Evolutionary conservation across 163 green algal species (phyloP), one percentile per base, ranked within the genome.

Genomic region (Prototheca stagnorum): DNA sequence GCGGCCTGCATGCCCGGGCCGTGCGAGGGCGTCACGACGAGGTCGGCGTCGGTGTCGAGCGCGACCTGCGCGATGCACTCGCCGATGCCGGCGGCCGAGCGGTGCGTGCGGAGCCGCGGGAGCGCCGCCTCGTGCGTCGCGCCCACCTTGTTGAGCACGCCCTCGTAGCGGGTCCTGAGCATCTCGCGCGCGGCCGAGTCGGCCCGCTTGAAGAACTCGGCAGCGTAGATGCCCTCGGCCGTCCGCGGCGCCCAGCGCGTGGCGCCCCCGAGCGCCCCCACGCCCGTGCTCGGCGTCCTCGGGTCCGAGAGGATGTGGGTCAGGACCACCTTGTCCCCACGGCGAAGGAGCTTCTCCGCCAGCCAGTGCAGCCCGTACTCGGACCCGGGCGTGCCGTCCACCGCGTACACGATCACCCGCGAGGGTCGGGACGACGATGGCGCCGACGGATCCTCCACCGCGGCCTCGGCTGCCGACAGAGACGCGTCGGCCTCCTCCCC

Each of bases 351-450:
- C 20, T 63, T 39, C 27, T n/a, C n/a, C 2, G 28, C 44, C 4
- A 53, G 35, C 60, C 60, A 69, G 17, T 27, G 27, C 29, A 63
- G 43, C 5, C 33, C 50, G 16, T 61, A n/a, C 40, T 70, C 54
- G 35, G 35, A 36, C 14, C 47, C 43, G 3, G 33, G 25, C 21
- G 49, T 70, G 42, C 61, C 61, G 35, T 70, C 61, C 23, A 63
- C 61, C 36, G 61, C 49, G 52, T 55, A 70, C 17, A 64, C 35
- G 39, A 70, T 55, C n/a, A n/a, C n/a, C n/a, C n/a, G n/a, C n/a
- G n/a, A n/a, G n/a, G n/a, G n/a, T n/a, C n/a, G n/a, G n/a, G n/a
- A n/a, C n/a, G n/a, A n/a, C n/a, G n/a, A n/a, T n/a, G n/a, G n/a
- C n/a, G n/a, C n/a, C n/a, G n/a, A n/a, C n/a, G n/a, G n/a, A n/a